Evolutionary conservation across 2,329 filamentous ascomycete genomes (phyloP).

Genomic region (Pseudocercospora eumusae): DNA sequence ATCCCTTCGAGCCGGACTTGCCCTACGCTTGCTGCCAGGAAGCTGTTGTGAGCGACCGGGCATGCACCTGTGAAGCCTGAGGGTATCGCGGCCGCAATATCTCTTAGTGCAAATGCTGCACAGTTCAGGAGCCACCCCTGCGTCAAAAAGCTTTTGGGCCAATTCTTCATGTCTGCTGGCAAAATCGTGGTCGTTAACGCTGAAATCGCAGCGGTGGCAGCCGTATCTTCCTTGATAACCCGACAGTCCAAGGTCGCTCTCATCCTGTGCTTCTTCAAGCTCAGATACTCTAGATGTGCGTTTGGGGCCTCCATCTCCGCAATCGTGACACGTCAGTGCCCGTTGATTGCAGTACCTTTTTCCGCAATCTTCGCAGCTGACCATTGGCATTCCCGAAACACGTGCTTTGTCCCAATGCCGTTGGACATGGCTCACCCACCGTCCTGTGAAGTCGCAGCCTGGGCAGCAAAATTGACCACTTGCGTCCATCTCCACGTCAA

Average conservation of each 20-base stretch:
- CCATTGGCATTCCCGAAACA: too few species aligned
- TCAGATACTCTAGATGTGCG: background rate
- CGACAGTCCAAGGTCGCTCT: background rate
- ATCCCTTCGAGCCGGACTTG: background rate
- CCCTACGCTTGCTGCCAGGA: background rate
- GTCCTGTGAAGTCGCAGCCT: background rate
- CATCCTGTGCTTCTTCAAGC: background rate
- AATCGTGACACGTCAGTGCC: background rate
- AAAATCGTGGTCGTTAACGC: background rate
- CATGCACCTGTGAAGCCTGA: background rate
- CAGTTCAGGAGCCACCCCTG: background rate
- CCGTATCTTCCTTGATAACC: background rate
- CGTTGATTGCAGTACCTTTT: background rate
- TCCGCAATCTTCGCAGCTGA: background rate
- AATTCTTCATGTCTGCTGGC: background rate
- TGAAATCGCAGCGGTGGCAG: background rate
- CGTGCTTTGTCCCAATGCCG: background rate
- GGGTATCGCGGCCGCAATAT: background rate
- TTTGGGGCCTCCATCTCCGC: too few species aligned
- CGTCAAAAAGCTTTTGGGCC: background rate
- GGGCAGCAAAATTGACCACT: background rate
- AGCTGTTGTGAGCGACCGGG: background rate
- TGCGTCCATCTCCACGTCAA: background rate
- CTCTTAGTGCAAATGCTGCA: background rate
- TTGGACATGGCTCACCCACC: background rate